Percentiles rank a stretch among this genome's conserved stretches.
phyloP scores from a whole-genome alignment of 2,329 filamentous ascomycete species.

The Sclerotinia nivalis region DNA sequence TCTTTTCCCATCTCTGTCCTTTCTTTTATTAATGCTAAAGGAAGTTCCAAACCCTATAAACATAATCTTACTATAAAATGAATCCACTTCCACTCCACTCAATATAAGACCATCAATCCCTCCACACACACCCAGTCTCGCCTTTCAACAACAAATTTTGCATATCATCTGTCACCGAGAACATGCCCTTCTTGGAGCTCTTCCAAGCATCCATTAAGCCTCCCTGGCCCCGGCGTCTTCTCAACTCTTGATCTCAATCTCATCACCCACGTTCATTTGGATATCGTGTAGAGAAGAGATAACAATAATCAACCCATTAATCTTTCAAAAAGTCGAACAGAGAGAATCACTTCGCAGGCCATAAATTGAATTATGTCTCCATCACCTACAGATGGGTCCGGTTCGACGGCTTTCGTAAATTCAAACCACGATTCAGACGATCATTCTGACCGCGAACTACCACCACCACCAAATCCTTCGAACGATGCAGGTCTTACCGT shows the following conservation, averaged over 20 bases:
- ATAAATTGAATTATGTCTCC: constrained; percentile 13
- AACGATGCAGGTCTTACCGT: constrained; percentile 37
- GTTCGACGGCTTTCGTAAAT: constrained; percentile 10
- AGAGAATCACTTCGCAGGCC: neutral
- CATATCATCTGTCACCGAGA: constrained; percentile 33
- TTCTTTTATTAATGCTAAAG: neutral
- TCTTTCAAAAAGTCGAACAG: neutral
- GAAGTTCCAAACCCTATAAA: neutral
- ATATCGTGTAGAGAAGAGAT: constrained; percentile 11
- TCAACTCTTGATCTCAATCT: constrained; percentile 20
- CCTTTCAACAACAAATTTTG: constrained; percentile 26
- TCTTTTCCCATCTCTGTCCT: neutral
- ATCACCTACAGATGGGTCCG: neutral
- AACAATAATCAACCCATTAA: neutral
- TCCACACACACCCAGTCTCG: constrained; percentile 23
- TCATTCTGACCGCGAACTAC: constrained; percentile 36
- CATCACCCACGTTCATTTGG: constrained; percentile 4
- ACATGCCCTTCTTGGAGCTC: constrained; percentile 35
- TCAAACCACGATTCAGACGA: constrained; percentile 40
- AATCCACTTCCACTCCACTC: constrained; percentile 25
- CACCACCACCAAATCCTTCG: constrained; percentile 40
- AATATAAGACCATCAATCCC: constrained; percentile 22
- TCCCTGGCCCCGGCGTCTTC: constrained; percentile 34
- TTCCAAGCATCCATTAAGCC: constrained; percentile 27
- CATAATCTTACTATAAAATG: neutral